Evolutionary conservation across 2,329 filamentous ascomycete genomes (phyloP).

Genomic region (Pseudogymnoascus pannorum): DNA sequence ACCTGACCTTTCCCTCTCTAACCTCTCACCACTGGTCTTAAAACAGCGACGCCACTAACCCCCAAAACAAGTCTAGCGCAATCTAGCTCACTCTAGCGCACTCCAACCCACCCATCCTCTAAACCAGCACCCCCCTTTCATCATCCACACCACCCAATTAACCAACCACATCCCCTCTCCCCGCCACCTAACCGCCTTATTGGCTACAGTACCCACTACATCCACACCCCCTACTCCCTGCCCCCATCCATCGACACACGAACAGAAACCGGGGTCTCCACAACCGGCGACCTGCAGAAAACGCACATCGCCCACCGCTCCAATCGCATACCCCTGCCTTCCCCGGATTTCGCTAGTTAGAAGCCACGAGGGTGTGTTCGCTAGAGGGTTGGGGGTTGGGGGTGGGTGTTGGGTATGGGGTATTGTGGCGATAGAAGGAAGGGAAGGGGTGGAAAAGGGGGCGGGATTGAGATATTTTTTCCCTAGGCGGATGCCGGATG

Average conservation of each 20-base stretch:
- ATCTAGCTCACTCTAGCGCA: neutral
- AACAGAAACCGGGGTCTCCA: constrained; percentile 1
- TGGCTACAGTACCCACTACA: neutral
- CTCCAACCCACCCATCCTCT: neutral
- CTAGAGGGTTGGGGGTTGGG: neutral
- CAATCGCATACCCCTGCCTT: neutral
- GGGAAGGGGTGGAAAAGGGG: too few relatives aligned
- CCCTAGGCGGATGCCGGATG: too few relatives aligned
- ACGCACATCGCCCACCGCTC: neutral
- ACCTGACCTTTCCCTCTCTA: neutral
- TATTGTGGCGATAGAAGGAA: too few relatives aligned
- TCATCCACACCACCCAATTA: neutral
- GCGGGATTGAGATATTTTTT: too few relatives aligned
- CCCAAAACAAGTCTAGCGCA: neutral
- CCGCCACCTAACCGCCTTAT: neutral
- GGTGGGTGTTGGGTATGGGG: too few relatives aligned
- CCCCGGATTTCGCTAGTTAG: neutral
- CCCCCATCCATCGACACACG: too few relatives aligned
- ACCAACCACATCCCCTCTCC: neutral
- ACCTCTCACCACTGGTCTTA: neutral
- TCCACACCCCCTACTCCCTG: neutral
- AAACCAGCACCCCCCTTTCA: neutral
- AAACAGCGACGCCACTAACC: neutral
- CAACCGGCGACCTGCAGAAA: neutral
- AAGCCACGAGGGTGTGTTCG: neutral